Evolutionary conservation across 352 stramenopile genomes (phyloP).

Genomic region (Pythium angustatum): DNA sequence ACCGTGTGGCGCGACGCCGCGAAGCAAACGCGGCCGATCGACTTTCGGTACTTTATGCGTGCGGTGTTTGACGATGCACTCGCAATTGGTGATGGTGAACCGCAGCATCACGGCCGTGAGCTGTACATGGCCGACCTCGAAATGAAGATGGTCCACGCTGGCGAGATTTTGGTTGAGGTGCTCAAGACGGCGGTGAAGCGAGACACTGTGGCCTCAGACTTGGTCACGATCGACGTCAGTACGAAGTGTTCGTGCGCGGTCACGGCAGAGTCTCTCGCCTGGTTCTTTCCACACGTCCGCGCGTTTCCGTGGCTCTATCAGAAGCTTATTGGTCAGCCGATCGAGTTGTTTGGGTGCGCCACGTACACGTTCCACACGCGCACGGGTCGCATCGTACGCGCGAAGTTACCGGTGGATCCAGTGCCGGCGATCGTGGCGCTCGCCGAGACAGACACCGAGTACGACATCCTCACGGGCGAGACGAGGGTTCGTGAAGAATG

Average conservation of each 20-base stretch:
- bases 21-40: not conserved
- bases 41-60: not conserved
- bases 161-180: too few relatives aligned
- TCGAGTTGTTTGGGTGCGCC: not conserved
- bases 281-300: not conserved
- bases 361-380: not conserved
- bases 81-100: not conserved
- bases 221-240: not conserved
- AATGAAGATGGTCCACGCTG: too few relatives aligned
- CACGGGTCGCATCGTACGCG: not conserved
- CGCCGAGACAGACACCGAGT: conserved; percentile 8
- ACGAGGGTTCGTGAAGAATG: too few relatives aligned
- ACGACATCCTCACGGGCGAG: conserved; percentile 5
- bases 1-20: not conserved
- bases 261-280: not conserved
- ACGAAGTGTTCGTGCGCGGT: not conserved
- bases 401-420: not conserved
- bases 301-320: not conserved
- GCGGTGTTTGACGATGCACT: not conserved
- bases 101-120: too few relatives aligned
- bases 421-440: not conserved
- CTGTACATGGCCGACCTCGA: too few relatives aligned
- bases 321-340: not conserved
- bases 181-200: too few relatives aligned
- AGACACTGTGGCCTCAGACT: too few relatives aligned